Conservation (phyloP, 805 yeast genomes). For the Yarrowia bubula region DNA sequence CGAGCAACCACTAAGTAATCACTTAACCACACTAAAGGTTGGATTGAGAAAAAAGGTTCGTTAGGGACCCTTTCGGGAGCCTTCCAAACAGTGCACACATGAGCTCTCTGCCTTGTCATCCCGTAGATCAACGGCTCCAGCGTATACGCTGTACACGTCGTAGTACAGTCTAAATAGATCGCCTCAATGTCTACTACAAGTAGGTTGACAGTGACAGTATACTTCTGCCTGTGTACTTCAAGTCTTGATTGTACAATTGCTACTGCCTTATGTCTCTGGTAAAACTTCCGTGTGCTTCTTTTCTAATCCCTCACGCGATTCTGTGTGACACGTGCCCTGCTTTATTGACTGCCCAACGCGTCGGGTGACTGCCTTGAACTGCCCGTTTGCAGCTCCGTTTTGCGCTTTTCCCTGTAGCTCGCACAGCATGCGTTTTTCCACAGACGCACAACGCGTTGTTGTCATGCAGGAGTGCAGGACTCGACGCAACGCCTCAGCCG, state of each 20-base stretch:
- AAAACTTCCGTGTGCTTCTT: too few relatives aligned
- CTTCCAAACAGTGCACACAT: neutral
- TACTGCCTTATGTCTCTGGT: too few relatives aligned
- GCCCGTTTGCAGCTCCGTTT: neutral
- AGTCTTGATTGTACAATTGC: too few relatives aligned
- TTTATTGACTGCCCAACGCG: neutral
- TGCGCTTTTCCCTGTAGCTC: neutral
- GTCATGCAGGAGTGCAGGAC: slow-evolving; percentile 10
- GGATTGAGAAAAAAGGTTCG: neutral
- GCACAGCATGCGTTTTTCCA: neutral
- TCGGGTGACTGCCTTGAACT: neutral
- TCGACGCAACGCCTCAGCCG: neutral
- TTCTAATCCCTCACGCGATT: neutral
- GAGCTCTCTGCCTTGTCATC: neutral
- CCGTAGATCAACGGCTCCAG: neutral
- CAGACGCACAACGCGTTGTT: neutral
- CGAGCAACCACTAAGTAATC: neutral
- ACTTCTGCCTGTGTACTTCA: too few relatives aligned
- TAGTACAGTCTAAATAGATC: too few relatives aligned
- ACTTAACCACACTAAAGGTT: neutral
- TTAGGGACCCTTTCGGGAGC: neutral
- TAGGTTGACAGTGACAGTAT: too few relatives aligned
- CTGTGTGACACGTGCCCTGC: neutral
- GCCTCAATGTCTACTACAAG: too few relatives aligned
- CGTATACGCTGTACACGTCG: neutral